Evolutionary conservation across 2,329 filamentous ascomycete species (phyloP), one percentile per base, ranked within the genome.

Genomic region (Alternaria sp.): DNA sequence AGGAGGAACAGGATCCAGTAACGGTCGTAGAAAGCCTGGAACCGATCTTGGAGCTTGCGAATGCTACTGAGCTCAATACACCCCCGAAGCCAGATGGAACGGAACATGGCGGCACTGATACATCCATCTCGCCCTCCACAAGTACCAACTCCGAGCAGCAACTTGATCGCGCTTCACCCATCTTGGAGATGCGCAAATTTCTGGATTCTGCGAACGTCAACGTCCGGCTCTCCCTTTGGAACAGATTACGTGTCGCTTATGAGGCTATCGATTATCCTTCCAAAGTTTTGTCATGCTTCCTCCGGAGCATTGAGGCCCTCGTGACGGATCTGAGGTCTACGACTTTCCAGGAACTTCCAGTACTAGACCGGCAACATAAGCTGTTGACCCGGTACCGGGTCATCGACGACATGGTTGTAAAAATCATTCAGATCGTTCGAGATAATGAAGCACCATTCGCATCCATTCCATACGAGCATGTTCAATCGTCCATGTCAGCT

Each of bases 1-100:
- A 93, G 38, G 91, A 95, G 58, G 87, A 89, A 59, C 88, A 90
- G 47, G 90, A 97, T 67, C 92, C 94, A 0, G 86, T 94, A 12
- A 86, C 89, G 5, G 88, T 97, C 20, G 97, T 99, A 59, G 93
- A 97, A 72, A 95, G 89, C 28, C 82, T 99, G 36, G 95, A 99
- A 72, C 95, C 95, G 4, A 91, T 99, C 9, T 83, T 99, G 5
- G 94, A 97, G 63, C 89, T 91, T 6, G 28, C 59, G 3, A 61
- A 65, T 14, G 47, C 65, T 7, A 11, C 28, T 8, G 52, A 62
- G 2, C 2, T 54, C 8, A 53, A 18, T 34, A 32, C 36, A 4
- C 22, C 34, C 1, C 55, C 34, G n/a, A 64, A 69, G 9, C 5
- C 55, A n/a, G 34, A 56, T 18, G 55, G 38, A 11, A 53, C 54